Evolutionary conservation across 2,329 filamentous ascomycete species (phyloP), one percentile per base, ranked within the genome.

Genomic region (Penicillium capsulatum): DNA sequence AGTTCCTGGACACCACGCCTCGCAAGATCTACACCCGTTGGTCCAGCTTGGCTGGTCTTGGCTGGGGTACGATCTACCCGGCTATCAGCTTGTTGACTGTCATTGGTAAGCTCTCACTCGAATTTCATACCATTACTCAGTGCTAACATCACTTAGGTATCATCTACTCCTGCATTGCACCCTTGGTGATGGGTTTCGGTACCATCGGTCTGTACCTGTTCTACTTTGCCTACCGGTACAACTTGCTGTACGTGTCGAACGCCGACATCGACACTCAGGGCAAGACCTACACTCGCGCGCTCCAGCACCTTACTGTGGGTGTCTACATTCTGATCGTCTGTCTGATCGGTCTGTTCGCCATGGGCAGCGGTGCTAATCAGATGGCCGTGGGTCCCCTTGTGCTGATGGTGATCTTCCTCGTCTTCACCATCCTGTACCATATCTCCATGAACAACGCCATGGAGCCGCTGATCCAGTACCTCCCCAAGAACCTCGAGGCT

Each of bases 141-240:
- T 7, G 11, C 14, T 35, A 7, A 6, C 22, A 17, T 27, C 13
- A 11, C 35, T 51, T 29, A 84, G 86, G 86, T 28, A 83, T 96
- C 46, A 84, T 82, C 20, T 96, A 96, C 60, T 83, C 88, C 2
- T 83, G 82, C 48, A 94, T 96, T 54, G 86, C 89, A 2, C 91
- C 90, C 1, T 70, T 96, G 8, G 82, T 95, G 38, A 74, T 95
- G 34, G 79, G 82, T 4, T 96, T 95, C 56, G 86, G 87, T 1
- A 81, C 83, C 1, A 73, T 86, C 27, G 89, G 87, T 17, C 77
- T 96, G 43, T 79, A 75, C 15, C 71, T 92, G 29, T 90, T 95
- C 66, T 94, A 94, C 61, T 71, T 91, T 36, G 86, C 89, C 33
- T 95, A 88, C 73, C 80, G 86, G 13, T 95, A 97, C 74, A 94